A percentile compares a stretch with the other conserved stretches of the same genome.
These are phyloP conservation scores for Hordeum marinum DNA, from an alignment of 176 grass and related monocot genomes.

Conservation along the genomic window DNA sequence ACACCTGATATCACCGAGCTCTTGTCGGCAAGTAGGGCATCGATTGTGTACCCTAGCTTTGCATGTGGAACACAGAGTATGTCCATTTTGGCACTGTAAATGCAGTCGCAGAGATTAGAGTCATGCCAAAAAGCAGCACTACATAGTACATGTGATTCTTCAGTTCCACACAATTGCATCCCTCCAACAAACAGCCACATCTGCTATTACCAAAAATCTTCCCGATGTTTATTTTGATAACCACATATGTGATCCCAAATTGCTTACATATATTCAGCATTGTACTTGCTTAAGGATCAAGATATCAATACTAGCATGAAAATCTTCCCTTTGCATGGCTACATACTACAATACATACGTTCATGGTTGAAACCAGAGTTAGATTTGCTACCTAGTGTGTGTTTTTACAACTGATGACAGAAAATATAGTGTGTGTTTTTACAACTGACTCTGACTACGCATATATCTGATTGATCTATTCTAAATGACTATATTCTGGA, in stretches of 20 bases:
- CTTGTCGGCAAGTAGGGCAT: slow-evolving; percentile 91
- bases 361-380: not conserved
- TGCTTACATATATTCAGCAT: not conserved
- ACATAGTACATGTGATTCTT: not conserved
- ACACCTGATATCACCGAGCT: slow-evolving; percentile 91
- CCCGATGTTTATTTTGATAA: not conserved
- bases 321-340: not conserved
- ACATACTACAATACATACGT: not conserved
- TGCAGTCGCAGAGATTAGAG: slow-evolving; percentile 23
- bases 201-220: not conserved
- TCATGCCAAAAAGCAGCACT: not conserved
- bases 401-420: not conserved
- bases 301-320: not conserved
- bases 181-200: not conserved
- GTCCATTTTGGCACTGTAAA: slow-evolving; percentile 90
- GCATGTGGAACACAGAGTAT: slow-evolving; percentile 83
- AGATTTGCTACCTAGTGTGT: not conserved
- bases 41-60: slow-evolving; percentile 81
- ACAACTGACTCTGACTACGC: not conserved
- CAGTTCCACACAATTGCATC: not conserved
- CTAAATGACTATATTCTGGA: not conserved
- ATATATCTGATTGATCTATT: not conserved
- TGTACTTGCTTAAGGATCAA: not conserved
- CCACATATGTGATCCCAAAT: not conserved
- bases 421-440: not conserved